A percentile compares a stretch with the other conserved stretches of the same genome.
These are phyloP conservation scores for Kalmusia sp. DNA, from an alignment of 2,329 filamentous ascomycete genomes.

Conservation along the genomic window DNA sequence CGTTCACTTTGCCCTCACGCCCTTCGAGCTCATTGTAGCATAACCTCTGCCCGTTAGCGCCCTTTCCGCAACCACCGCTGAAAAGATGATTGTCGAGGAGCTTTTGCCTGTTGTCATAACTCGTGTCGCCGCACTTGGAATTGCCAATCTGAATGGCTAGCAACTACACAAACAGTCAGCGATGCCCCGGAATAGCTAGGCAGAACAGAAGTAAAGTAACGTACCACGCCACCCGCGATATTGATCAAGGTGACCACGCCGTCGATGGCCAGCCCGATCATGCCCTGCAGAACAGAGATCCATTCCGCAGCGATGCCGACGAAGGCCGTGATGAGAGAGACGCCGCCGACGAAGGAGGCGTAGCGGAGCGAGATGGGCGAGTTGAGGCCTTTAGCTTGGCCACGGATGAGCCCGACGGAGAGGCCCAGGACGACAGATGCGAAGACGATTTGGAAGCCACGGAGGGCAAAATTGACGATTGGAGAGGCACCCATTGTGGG, in stretches of 20 bases:
- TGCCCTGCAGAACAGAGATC: constrained; percentile 19
- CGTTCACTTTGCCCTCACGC: constrained; percentile 10
- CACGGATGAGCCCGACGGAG: constrained; percentile 21
- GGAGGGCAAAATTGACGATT: constrained; percentile 19
- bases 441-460: constrained; percentile 25
- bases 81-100: constrained; percentile 20
- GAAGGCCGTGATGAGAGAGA: constrained; percentile 20
- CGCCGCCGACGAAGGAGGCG: constrained; percentile 18
- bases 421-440: constrained; percentile 22
- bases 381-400: constrained; percentile 6
- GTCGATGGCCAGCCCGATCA: constrained; percentile 26
- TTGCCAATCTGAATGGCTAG: constrained; percentile 17
- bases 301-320: constrained; percentile 20
- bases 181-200: no score
- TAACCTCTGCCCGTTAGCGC: background rate
- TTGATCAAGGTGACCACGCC: constrained; percentile 20
- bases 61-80: constrained; percentile 19
- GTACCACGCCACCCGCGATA: constrained; percentile 28
- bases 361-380: constrained; percentile 14
- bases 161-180: constrained; percentile 2
- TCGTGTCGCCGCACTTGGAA: constrained; percentile 12
- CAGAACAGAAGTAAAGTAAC: constrained; percentile 3
- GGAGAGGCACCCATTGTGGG: background rate
- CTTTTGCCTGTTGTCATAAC: background rate
- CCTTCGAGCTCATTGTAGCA: background rate